These are phyloP conservation scores for Quercus gilva DNA, from an alignment of 306 rosid genomes.

Conservation along the genomic window DNA sequence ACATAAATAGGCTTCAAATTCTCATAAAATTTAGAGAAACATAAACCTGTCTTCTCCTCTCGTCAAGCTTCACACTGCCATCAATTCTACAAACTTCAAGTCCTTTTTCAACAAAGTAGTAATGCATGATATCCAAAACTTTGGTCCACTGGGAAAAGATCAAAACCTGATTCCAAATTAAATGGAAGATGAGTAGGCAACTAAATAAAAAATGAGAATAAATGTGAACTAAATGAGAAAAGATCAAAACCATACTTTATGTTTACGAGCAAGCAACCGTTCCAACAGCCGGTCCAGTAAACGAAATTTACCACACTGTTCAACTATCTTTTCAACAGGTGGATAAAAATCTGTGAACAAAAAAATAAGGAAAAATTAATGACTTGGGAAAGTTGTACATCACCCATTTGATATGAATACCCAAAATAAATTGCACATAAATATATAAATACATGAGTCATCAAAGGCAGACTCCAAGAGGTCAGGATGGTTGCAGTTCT, in stretches of 20 bases:
- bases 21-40: not conserved
- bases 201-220: conserved; percentile 14
- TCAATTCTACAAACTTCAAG: conserved; percentile 89
- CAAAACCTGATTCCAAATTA: conserved; percentile 62
- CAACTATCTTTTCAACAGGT: conserved; percentile 73
- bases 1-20: not conserved
- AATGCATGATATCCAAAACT: conserved; percentile 86
- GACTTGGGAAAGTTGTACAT: conserved; percentile 15
- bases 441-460: conserved; percentile 51
- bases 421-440: conserved; percentile 1
- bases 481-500: conserved; percentile 96
- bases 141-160: conserved; percentile 90
- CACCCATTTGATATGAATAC: conserved; percentile 6
- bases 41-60: conserved; percentile 79
- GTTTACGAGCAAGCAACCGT: conserved; percentile 57
- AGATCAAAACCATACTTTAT: conserved; percentile 52
- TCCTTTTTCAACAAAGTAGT: conserved; percentile 86
- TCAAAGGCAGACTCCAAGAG: conserved; percentile 65
- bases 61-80: conserved; percentile 72
- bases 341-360: conserved; percentile 55
- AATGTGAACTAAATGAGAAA: conserved; percentile 1
- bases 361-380: conserved; percentile 14
- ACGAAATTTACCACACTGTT: conserved; percentile 82
- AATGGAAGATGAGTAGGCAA: conserved; percentile 19
- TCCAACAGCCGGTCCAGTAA: conserved; percentile 78